Evolutionary conservation across 2,329 filamentous ascomycete species (phyloP).

Genomic region (Hypocreales sp.): DNA sequence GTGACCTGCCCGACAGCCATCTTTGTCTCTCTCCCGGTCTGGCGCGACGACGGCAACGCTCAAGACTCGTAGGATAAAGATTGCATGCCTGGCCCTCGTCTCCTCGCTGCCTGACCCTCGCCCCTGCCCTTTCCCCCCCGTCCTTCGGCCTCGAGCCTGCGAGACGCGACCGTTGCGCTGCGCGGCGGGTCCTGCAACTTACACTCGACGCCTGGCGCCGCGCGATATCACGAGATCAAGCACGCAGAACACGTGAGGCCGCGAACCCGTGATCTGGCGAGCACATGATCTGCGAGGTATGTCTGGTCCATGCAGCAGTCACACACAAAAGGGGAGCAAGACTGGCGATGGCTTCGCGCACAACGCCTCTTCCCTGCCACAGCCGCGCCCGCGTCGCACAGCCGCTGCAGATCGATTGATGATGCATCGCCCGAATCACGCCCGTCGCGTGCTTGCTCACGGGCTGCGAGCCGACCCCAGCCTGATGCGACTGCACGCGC

Average conservation of each 20-base stretch:
- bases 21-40: constrained; percentile 1
- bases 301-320: constrained; percentile 14
- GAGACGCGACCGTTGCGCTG: constrained; percentile 7
- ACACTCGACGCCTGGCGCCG: constrained; percentile 9
- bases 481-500: too few relatives aligned
- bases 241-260: constrained; percentile 28
- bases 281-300: constrained; percentile 32
- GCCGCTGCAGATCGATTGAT: too few relatives aligned
- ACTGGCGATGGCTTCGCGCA: constrained; percentile 4
- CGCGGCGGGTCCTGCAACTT: constrained; percentile 11
- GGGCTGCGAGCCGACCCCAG: too few relatives aligned
- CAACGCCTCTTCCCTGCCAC: too few relatives aligned
- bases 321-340: too few relatives aligned
- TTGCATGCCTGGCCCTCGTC: constrained; percentile 3
- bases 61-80: constrained; percentile 13
- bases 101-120: constrained; percentile 3
- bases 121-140: constrained; percentile 2
- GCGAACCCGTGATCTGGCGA: constrained; percentile 27
- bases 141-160: constrained; percentile 4
- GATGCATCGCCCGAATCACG: neutral
- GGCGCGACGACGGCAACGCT: constrained; percentile 1
- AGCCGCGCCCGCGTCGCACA: too few relatives aligned
- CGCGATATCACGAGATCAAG: constrained; percentile 34
- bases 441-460: too few relatives aligned
- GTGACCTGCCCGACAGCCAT: constrained; percentile 5